Base-by-base conservation (phyloP, 805 yeast genomes). In the Candida loeiensis region DNA sequence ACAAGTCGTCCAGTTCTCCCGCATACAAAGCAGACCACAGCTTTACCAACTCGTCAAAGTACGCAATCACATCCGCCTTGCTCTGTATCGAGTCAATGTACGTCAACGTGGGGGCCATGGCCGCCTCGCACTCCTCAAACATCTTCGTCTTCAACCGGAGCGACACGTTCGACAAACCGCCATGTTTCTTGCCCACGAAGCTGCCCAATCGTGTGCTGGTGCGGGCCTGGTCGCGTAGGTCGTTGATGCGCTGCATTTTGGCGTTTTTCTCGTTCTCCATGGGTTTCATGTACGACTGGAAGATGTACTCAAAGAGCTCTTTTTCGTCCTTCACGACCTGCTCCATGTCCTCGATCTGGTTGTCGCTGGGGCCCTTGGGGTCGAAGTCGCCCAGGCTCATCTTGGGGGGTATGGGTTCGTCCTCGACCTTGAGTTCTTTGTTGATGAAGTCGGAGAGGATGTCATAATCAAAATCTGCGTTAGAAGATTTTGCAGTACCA, bases 261-360 rank as follows among this genome's bases (percentile, higher is more conserved):
- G 36, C 24, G 25, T 37, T 26, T 13, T 22, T 21, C 13, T 30
- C 40, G 16, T 40, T 33, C 13, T 42, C 39, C 21, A 36, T 16
- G 3, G 53, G 53, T 17, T 45, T 37, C 45, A 54, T 48, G 34
- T 56, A 58, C 12, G 56, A 49, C 24, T 57, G 49, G 40, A 58
- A 57, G 19, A 58, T 53, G 35, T 57, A 51, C 37, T 47, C 53
- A 34, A 58, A 56, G 22, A 56, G 41, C 37, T 44, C 44, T 35
- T 47, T 52, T 40, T 58, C 63, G 21, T 54, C 55, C 14, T 53
- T 45, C 6, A 49, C 40, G 17, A 47, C 36, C 21, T 48, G 48
- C 14, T 52, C 51, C 31, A 44, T 39, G 17, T 44, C 38, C 15
- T 43, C 41, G n/a, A 46, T 48, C 15, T 24, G 37, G 11, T 30